phyloP scores from a whole-genome alignment of 306 rosid species.

The Luffa acutangula region DNA sequence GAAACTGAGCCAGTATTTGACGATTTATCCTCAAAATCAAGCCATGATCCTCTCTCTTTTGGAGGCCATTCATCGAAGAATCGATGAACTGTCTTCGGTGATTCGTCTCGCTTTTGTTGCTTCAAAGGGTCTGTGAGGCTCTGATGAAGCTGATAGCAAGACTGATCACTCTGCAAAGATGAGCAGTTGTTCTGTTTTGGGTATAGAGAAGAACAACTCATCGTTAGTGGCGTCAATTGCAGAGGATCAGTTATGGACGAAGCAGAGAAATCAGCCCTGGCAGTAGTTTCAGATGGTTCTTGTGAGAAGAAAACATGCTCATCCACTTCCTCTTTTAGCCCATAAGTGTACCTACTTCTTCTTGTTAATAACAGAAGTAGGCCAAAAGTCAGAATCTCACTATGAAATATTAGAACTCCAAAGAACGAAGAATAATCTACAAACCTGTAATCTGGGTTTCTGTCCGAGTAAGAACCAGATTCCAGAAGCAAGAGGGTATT shows the following conservation, averaged over 20 bases:
- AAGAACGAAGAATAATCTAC: not conserved
- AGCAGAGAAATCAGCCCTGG: constrained; percentile 42
- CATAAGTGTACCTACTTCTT: constrained; percentile 55
- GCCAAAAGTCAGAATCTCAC: not conserved
- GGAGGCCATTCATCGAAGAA: constrained; percentile 94
- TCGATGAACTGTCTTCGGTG: constrained; percentile 76
- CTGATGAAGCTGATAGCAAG: constrained; percentile 69
- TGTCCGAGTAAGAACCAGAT: constrained; percentile 37
- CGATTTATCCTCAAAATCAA: constrained; percentile 70
- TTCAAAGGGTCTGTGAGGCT: constrained; percentile 25
- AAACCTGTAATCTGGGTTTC: constrained; percentile 56
- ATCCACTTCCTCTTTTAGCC: constrained; percentile 63
- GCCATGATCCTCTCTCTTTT: constrained; percentile 60
- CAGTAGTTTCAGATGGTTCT: constrained; percentile 68
- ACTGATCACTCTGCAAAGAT: constrained; percentile 41
- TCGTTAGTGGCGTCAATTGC: constrained; percentile 78
- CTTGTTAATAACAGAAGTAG: not conserved
- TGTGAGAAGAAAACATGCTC: constrained; percentile 77
- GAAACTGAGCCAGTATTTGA: constrained; percentile 42
- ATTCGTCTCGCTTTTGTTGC: constrained; percentile 42
- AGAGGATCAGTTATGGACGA: constrained; percentile 67
- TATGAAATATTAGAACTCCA: not conserved
- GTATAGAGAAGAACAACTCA: constrained; percentile 63
- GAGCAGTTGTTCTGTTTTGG: constrained; percentile 56
- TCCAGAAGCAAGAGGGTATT: constrained; percentile 48